A percentile compares a stretch with the other conserved stretches of the same genome.
These are phyloP conservation scores for Dipodascus geniculatus DNA, from an alignment of 805 yeast species.

Conservation along the genomic window DNA sequence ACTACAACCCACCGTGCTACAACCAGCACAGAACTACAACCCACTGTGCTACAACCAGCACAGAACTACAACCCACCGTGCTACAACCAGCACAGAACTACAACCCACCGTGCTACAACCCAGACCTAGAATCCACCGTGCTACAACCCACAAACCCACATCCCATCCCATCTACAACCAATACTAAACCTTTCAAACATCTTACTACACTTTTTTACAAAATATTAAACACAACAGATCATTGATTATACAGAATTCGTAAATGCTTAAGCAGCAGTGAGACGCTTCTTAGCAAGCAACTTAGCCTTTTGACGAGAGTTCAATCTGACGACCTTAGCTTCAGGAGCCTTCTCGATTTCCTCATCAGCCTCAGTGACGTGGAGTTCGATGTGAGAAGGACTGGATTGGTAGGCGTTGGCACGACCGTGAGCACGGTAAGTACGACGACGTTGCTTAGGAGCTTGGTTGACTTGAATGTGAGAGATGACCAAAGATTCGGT, in stretches of 20 bases:
- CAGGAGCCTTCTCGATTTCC: conserved; percentile 84
- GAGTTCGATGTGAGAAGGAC: conserved; percentile 98
- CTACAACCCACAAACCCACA: background rate
- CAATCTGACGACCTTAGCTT: conserved; percentile 54
- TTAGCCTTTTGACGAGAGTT: conserved; percentile 89
- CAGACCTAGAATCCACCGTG: no score
- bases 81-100: no score
- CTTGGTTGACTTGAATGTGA: conserved; percentile 99
- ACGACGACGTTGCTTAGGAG: conserved; percentile 99
- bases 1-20: no score
- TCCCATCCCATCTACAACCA: background rate
- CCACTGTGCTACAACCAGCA: no score
- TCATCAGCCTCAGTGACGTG: conserved; percentile 92
- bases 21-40: no score
- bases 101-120: no score
- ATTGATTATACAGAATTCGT: conserved; percentile 1
- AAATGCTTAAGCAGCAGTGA: conserved; percentile 39
- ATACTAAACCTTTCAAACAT: background rate
- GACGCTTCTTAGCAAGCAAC: conserved; percentile 78
- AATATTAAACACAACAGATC: background rate
- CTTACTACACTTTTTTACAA: conserved; percentile 1
- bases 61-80: no score
- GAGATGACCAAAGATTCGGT: conserved; percentile 85
- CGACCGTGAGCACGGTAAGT: conserved; percentile 99
- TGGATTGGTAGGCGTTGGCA: conserved; percentile 97